Evolutionary conservation across 2,329 filamentous ascomycete genomes (phyloP).

Genomic region (Trichoderma semiorbis): DNA sequence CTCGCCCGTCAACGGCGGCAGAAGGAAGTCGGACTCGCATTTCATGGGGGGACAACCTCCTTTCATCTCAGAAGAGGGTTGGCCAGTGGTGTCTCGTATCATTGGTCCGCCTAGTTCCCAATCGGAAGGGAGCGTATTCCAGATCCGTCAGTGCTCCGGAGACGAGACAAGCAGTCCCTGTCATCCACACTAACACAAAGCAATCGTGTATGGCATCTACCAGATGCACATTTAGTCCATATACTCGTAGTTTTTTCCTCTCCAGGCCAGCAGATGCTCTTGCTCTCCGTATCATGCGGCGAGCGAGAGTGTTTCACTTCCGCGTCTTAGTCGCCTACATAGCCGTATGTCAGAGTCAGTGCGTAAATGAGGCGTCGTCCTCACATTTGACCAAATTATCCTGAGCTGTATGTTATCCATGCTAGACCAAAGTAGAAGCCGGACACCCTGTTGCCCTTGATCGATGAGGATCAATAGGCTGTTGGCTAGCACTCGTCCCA

Average conservation of each 20-base stretch:
- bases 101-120: neutral
- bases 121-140: neutral
- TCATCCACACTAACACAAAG: neutral
- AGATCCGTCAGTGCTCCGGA: slow-evolving; percentile 2
- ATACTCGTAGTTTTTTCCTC: no score
- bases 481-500: neutral
- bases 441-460: neutral
- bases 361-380: neutral
- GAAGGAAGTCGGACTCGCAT: neutral
- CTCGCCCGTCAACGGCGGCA: neutral
- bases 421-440: neutral
- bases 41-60: neutral
- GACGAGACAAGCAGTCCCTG: neutral
- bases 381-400: neutral
- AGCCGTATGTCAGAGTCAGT: neutral
- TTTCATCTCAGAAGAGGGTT: neutral
- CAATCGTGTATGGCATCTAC: neutral
- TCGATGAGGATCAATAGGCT: slow-evolving; percentile 13
- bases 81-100: neutral
- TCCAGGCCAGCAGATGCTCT: neutral
- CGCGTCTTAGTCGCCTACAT: neutral
- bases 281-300: neutral
- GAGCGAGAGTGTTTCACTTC: neutral
- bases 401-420: neutral
- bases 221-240: neutral